Evolutionary conservation across 2,329 filamentous ascomycete genomes (phyloP).

Genomic region (Ustilaginoidea virens): DNA sequence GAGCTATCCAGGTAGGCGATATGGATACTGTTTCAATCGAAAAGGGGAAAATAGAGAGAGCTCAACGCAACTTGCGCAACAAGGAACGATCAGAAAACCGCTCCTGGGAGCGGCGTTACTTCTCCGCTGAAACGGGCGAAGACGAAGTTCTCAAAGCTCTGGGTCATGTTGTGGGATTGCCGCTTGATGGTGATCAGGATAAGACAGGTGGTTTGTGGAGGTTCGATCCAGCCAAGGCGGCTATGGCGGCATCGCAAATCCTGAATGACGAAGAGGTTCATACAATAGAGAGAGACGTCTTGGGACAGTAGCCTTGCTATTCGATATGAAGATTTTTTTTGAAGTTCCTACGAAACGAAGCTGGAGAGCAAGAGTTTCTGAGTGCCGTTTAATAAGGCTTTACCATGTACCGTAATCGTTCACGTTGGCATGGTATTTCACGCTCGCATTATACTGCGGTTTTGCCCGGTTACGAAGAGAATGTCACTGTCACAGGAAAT

Average conservation of each 20-base stretch:
- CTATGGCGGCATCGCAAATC: conserved; percentile 19
- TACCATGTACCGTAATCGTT: too few relatives aligned
- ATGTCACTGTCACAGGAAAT: too few relatives aligned
- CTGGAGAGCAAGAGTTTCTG: too few relatives aligned
- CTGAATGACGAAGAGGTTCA: conserved; percentile 23
- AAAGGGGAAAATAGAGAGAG: conserved; percentile 82
- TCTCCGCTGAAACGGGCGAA: conserved; percentile 35
- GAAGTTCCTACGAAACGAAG: too few relatives aligned
- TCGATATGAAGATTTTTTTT: too few relatives aligned
- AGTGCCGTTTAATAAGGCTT: too few relatives aligned
- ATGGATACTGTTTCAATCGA: conserved; percentile 66
- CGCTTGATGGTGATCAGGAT: conserved; percentile 36
- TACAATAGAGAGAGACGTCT: conserved; percentile 28
- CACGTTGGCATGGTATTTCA: too few relatives aligned
- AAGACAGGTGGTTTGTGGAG: conserved; percentile 48
- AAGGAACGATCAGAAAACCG: conserved; percentile 60
- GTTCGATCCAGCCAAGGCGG: conserved; percentile 34
- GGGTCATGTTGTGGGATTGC: conserved; percentile 30
- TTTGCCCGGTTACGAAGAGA: too few relatives aligned
- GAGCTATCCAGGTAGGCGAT: conserved; percentile 65
- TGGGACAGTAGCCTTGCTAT: conserved; percentile 18
- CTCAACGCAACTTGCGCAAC: conserved; percentile 60
- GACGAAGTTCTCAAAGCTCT: conserved; percentile 31
- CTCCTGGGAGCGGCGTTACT: conserved; percentile 76
- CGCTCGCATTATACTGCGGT: too few relatives aligned